phyloP scores from a whole-genome alignment of 192 early-diverging fungal genomes.

The Backusella westeae region DNA sequence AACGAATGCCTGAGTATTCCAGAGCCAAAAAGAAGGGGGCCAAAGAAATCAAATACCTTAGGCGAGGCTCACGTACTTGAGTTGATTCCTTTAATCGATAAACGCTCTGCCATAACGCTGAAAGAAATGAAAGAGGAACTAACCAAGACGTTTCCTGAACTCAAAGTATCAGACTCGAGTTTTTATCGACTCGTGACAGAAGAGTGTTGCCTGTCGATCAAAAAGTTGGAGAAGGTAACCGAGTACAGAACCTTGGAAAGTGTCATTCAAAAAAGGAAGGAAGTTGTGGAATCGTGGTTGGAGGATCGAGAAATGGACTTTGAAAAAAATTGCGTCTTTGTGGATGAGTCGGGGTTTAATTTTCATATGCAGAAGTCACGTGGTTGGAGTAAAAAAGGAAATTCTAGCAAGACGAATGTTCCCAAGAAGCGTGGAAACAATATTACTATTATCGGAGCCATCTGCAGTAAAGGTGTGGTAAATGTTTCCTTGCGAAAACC shows the following conservation, averaged over 20 bases:
- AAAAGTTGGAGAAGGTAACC: neutral
- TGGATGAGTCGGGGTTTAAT: conserved; percentile 31
- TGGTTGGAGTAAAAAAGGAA: conserved; percentile 9
- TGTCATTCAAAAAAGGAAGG: neutral
- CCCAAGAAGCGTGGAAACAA: neutral
- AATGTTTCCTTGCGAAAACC: conserved; percentile 20
- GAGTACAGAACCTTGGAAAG: neutral
- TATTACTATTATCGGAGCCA: conserved; percentile 9
- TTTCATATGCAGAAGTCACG: conserved; percentile 13
- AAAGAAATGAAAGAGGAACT: neutral
- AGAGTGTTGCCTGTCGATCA: neutral
- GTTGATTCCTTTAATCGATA: neutral
- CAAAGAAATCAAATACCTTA: neutral
- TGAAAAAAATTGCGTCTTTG: conserved; percentile 24
- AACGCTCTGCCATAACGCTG: neutral
- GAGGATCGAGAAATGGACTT: conserved; percentile 12
- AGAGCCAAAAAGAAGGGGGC: neutral
- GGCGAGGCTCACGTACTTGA: neutral
- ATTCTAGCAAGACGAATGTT: neutral
- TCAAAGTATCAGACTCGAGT: neutral
- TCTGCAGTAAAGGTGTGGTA: conserved; percentile 7
- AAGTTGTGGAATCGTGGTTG: neutral
- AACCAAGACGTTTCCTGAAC: neutral
- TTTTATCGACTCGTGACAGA: neutral
- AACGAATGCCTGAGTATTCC: neutral